A percentile compares a stretch with the other conserved stretches of the same genome.
Conservation (phyloP, 352 stramenopile species). For the Phytophthora cryptogea region DNA sequence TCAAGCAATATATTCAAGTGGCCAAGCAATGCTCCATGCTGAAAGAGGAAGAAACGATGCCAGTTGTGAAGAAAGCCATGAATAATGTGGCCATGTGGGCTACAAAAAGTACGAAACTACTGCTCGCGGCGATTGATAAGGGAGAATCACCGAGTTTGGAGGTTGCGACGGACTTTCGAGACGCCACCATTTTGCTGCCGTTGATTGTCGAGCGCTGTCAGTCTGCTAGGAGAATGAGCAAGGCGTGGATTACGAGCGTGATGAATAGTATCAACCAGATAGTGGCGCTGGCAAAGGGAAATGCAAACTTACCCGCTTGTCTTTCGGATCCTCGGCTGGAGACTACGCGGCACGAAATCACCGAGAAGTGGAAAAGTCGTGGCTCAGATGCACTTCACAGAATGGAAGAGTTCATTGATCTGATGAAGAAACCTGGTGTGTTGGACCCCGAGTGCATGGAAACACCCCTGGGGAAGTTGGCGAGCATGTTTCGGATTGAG, state of each 20-base stretch:
- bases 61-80: background rate
- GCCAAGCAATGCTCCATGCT: background rate
- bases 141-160: background rate
- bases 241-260: background rate
- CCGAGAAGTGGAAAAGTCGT: background rate
- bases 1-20: background rate
- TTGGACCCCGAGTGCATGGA: slow-evolving; percentile 3
- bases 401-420: slow-evolving; percentile 9
- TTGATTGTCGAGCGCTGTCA: background rate
- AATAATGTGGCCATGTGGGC: background rate
- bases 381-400: background rate
- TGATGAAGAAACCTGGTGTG: background rate
- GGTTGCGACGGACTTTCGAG: background rate
- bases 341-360: background rate
- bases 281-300: background rate
- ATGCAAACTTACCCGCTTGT: background rate
- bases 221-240: background rate
- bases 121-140: background rate
- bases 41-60: background rate
- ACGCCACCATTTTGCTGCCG: slow-evolving; percentile 2
- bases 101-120: background rate
- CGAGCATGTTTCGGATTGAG: slow-evolving; percentile 7
- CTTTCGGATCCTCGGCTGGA: background rate
- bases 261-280: background rate
- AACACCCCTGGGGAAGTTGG: slow-evolving; percentile 7